Base-by-base conservation (phyloP, 169 alveolate species). In the Plasmodium relictum region DNA sequence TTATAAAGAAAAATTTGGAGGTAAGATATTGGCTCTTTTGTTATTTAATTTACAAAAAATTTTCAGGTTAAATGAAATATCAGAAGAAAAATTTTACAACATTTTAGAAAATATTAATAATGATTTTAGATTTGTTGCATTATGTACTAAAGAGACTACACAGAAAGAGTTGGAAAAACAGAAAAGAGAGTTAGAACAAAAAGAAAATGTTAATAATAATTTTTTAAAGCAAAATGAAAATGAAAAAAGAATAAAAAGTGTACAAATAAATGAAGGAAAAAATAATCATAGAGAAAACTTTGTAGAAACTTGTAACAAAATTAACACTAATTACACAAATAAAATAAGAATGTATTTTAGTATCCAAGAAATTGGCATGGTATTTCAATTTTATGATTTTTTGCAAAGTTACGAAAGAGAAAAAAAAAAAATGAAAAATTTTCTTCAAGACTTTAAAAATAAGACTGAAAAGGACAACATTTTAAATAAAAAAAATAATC, bases 311-410 rank as follows among this genome's bases (percentile, higher is more conserved):
- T 31, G 6, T 31, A 31, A 31, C 1, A 31, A 22, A 2, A 56
- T 9, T 4, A 14, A 56, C 5, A 14, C 26, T 56, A 18, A 12
- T 37, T 5, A 1, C 41, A 1, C 4, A 58, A 71, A 24, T 6
- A 54, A 50, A 31, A 16, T 12, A 16, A 66, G 91, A 59, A 10
- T 12, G 3, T 22, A 83, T 24, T 83, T 83, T 68, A 83, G 16
- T 45, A 45, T 83, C 14, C 91, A 83, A 31, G 91, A 83, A 72
- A 68, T 83, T 45, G 91, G 91, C 16, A 68, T 83, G 83, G 52
- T 83, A 37, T 72, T 83, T 10, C 85, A 83, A 37, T 83, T 83
- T 83, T 83, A 83, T 68, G 73, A 31, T 44, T 69, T 14, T 31
- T 10, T 83, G 20, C 6, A 6, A 20, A 61, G 37, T 41, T 26